Base-by-base conservation (phyloP, 176 grass and related monocot species). In the barley (Hordeum vulgare) region DNA sequence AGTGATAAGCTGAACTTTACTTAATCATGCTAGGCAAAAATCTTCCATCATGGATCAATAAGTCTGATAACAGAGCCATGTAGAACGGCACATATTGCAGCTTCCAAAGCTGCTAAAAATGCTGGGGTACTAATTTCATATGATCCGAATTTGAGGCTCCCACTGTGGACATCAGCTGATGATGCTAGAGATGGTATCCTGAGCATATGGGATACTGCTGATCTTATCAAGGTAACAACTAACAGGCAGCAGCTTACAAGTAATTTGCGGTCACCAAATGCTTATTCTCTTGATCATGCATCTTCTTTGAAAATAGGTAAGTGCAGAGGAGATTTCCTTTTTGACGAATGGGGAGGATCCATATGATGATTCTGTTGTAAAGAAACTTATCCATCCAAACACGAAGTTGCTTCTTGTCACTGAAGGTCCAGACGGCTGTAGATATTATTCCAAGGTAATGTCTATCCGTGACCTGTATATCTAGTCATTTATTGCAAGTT, bases 11-110 rank as follows among this genome's bases (percentile, higher is more conserved):
- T 71, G 61, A 85, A 70, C 23, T 54, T 78, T 67, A 86, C 41
- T 25, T 88, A 67, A 85, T 83, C 39, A 71, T 85, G 44, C 61
- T 79, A 96, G 96, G 96, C 96, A 61, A 99, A 89, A 85, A 92
- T 99, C 73, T 94, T 99, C 75, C 96, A 99, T 66, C 85, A 94
- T 87, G 96, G 96, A 68, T 99, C 96, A 34, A 96, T 96, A 85
- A 99, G 96, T 87, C 89, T 99, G 86, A 99, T 99, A 85, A 99
- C 96, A 1, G 93, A 99, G 87, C 96, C 96, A 67, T 91, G 93
- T 81, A 99, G 85, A 91, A 94, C 93, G 20, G 91, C 93, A 79
- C 96, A 99, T 85, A 75, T 99, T 64, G 93, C 85, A 20, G 96
- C 91, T 75, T 88, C 91, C 59, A 95, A 90, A 86, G 83, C 87